Evolutionary conservation across 352 stramenopile species (phyloP).

Genomic region (Phytophthora crassamura): DNA sequence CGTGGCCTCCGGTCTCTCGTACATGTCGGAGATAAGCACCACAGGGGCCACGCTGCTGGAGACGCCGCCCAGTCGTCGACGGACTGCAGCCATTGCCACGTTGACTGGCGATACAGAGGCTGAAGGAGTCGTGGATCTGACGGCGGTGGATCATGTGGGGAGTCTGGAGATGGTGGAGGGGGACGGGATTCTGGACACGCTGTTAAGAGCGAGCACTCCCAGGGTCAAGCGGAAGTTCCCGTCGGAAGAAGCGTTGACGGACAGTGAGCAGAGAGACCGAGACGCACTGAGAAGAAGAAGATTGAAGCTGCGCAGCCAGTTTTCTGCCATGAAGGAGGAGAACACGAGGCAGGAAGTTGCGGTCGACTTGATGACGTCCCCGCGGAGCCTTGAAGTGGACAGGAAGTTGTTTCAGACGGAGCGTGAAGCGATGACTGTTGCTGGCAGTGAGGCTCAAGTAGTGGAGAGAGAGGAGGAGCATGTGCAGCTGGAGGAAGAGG

Average conservation of each 20-base stretch:
- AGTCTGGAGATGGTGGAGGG: conserved; percentile 69
- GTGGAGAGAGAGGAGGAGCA: conserved; percentile 27
- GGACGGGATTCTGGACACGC: conserved; percentile 59
- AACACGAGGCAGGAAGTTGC: conserved; percentile 15
- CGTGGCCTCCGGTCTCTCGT: neutral
- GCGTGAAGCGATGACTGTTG: neutral
- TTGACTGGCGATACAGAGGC: conserved; percentile 17
- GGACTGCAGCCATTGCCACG: neutral
- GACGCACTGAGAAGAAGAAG: conserved; percentile 54
- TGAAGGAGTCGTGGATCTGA: conserved; percentile 57
- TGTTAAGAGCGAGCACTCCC: conserved; percentile 54
- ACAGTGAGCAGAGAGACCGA: conserved; percentile 61
- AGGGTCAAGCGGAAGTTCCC: conserved; percentile 53
- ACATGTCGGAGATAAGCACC: conserved; percentile 3
- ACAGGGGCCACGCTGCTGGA: conserved; percentile 14
- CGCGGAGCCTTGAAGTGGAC: conserved; percentile 7
- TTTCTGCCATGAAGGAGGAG: conserved; percentile 39
- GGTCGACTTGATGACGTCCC: conserved; percentile 5
- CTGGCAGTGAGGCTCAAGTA: conserved; percentile 8
- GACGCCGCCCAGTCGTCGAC: conserved; percentile 4
- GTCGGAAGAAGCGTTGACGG: conserved; percentile 49
- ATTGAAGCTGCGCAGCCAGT: conserved; percentile 47
- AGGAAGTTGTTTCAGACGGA: conserved; percentile 13
- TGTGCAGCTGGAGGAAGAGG: conserved; percentile 30
- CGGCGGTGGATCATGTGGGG: conserved; percentile 40